These are phyloP conservation scores for Alternaria arborescens DNA, from an alignment of 2,329 filamentous ascomycete species.

Conservation along the genomic window DNA sequence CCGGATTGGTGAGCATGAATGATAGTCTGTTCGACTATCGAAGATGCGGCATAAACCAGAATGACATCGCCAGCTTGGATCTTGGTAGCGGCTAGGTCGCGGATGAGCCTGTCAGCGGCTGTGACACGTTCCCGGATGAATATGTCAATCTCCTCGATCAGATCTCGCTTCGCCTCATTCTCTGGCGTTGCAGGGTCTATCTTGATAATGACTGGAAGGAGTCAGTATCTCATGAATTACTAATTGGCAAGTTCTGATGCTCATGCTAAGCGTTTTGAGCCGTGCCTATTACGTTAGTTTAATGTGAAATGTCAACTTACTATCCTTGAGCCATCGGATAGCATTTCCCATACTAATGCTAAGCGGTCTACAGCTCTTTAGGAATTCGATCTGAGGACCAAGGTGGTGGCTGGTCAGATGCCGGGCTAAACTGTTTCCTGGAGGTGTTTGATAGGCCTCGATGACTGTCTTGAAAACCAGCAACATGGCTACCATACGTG, in stretches of 20 bases:
- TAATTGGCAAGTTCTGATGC: not conserved
- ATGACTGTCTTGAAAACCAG: conserved; percentile 93
- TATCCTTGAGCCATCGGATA: conserved; percentile 89
- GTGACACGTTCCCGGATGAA: conserved; percentile 92
- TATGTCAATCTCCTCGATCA: conserved; percentile 83
- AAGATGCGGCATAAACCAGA: conserved; percentile 85
- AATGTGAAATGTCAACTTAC: conserved; percentile 24
- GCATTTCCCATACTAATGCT: conserved; percentile 97
- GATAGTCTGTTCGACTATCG: conserved; percentile 84
- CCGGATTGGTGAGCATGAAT: conserved; percentile 74
- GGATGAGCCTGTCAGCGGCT: conserved; percentile 86
- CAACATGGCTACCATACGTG: conserved; percentile 85
- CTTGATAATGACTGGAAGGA: conserved; percentile 73
- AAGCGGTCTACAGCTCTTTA: conserved; percentile 92
- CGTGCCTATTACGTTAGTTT: not conserved
- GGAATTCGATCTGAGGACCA: conserved; percentile 93
- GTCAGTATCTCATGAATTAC: conserved; percentile 8
- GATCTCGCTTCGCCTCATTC: conserved; percentile 77
- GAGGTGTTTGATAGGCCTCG: conserved; percentile 88
- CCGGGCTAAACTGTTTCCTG: conserved; percentile 82
- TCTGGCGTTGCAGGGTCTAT: conserved; percentile 88
- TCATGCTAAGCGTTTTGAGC: not conserved
- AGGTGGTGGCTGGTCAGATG: conserved; percentile 92
- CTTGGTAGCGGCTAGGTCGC: conserved; percentile 75
- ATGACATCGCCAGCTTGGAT: conserved; percentile 83